Evolutionary conservation across 2,329 filamentous ascomycete genomes (phyloP).

Genomic region (Thelonectria blattea): DNA sequence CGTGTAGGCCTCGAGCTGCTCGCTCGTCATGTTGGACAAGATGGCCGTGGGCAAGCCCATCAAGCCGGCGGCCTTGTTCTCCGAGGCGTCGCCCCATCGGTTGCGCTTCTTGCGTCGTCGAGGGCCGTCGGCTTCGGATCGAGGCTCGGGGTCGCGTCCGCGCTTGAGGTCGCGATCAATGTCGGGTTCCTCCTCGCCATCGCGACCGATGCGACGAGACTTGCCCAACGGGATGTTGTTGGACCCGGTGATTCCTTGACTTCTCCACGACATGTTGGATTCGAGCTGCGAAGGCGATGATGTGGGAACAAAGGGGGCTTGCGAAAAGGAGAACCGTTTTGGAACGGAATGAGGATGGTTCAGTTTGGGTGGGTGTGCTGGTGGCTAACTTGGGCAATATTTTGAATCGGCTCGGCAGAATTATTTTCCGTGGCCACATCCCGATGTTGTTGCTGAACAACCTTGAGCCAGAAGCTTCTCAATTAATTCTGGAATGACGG

Average conservation of each 20-base stretch:
- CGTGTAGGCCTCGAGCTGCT: constrained; percentile 97
- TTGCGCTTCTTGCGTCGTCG: constrained; percentile 98
- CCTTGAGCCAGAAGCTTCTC: neutral
- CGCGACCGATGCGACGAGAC: constrained; percentile 77
- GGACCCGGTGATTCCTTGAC: constrained; percentile 89
- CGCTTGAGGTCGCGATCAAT: constrained; percentile 69
- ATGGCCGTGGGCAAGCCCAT: constrained; percentile 98
- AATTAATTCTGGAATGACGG: neutral
- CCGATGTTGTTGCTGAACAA: neutral
- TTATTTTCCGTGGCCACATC: constrained; percentile 1
- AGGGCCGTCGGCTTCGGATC: constrained; percentile 73
- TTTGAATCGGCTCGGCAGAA: constrained; percentile 3
- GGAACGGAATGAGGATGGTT: neutral
- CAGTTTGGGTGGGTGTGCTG: constrained; percentile 9
- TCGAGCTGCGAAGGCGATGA: neutral
- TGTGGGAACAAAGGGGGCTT: constrained; percentile 6
- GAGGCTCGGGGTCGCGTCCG: constrained; percentile 87
- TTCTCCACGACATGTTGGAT: constrained; percentile 68
- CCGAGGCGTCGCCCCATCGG: constrained; percentile 94
- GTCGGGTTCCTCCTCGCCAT: constrained; percentile 48
- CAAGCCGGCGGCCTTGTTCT: constrained; percentile 97
- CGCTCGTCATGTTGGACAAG: constrained; percentile 95
- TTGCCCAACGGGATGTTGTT: constrained; percentile 97
- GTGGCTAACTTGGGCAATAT: neutral
- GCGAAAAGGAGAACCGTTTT: constrained; percentile 10